phyloP scores from a whole-genome alignment of 208 protist species.

The Acanthamoeba sp. region DNA sequence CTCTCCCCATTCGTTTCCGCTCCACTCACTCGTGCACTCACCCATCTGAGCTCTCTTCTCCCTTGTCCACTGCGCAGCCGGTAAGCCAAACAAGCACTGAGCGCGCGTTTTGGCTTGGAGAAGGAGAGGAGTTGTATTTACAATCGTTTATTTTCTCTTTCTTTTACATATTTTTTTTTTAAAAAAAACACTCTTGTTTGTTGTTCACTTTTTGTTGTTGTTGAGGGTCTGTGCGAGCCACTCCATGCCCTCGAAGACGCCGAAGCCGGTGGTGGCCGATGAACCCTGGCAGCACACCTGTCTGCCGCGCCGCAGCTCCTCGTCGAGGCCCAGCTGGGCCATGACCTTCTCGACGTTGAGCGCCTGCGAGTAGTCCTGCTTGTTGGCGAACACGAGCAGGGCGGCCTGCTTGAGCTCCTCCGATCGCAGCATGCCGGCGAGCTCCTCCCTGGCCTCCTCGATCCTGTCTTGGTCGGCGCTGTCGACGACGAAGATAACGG shows the following conservation, averaged over 20 bases:
- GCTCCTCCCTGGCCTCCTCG: constrained; percentile 87
- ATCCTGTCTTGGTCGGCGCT: constrained; percentile 91
- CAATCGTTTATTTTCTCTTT: too few relatives aligned
- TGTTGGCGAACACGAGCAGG: constrained; percentile 94
- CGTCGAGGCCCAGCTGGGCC: too few relatives aligned
- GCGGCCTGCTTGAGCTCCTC: constrained; percentile 92
- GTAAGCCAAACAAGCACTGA: not conserved
- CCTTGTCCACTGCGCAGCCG: too few relatives aligned
- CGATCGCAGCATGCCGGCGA: constrained; percentile 91
- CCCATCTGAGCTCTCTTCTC: too few relatives aligned
- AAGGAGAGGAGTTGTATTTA: too few relatives aligned
- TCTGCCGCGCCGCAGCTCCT: too few relatives aligned
- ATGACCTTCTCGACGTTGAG: not conserved
- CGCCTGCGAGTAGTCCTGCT: constrained; percentile 91
- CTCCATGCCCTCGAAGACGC: not conserved
- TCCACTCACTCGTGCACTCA: not conserved
- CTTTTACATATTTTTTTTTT: too few relatives aligned
- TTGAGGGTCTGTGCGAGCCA: not conserved
- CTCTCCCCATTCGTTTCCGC: not conserved
- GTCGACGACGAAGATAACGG: constrained; percentile 95
- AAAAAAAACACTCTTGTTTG: too few relatives aligned
- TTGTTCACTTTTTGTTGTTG: too few relatives aligned
- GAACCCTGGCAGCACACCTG: not conserved
- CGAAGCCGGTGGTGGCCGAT: not conserved
- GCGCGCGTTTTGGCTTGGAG: too few relatives aligned